phyloP scores from a whole-genome alignment of 495 filamentous ascomycete species.

The Neurospora sp. region DNA sequence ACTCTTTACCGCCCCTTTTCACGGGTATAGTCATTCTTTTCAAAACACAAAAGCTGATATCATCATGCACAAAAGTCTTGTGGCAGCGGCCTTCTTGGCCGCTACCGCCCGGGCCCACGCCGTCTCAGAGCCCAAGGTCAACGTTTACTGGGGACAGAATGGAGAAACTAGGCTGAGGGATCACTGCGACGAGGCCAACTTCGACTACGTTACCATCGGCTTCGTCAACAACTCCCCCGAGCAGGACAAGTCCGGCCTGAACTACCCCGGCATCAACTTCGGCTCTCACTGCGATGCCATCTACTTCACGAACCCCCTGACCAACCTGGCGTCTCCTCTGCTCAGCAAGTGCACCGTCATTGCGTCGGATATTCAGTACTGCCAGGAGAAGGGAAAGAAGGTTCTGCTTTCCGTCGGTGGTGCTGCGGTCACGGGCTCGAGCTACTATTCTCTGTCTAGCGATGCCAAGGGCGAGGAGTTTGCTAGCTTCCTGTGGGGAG shows the following conservation, averaged over 20 bases:
- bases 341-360: slow-evolving; percentile 30
- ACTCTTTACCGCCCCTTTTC: slow-evolving; percentile 21
- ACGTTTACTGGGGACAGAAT: slow-evolving; percentile 29
- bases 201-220: slow-evolving; percentile 32
- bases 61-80: slow-evolving; percentile 15
- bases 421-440: slow-evolving; percentile 9
- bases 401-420: slow-evolving; percentile 59
- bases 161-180: slow-evolving; percentile 15
- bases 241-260: slow-evolving; percentile 18
- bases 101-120: slow-evolving; percentile 12
- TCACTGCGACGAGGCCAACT: slow-evolving; percentile 20
- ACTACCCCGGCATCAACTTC: slow-evolving; percentile 34
- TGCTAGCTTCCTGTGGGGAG: slow-evolving; percentile 53
- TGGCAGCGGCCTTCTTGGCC: slow-evolving; percentile 24
- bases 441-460: slow-evolving; percentile 40
- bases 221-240: slow-evolving; percentile 35
- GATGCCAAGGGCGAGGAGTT: slow-evolving; percentile 41
- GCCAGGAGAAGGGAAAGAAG: slow-evolving; percentile 53
- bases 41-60: background rate
- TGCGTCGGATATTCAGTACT: slow-evolving; percentile 46
- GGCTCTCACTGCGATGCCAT: slow-evolving; percentile 25
- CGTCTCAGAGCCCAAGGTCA: slow-evolving; percentile 10
- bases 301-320: slow-evolving; percentile 18
- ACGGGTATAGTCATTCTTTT: slow-evolving; percentile 10
- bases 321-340: slow-evolving; percentile 25